A percentile compares a stretch with the other conserved stretches of the same genome.
phyloP scores from a whole-genome alignment of 306 rosid species.

The barrel medic (Medicago truncatula) region DNA sequence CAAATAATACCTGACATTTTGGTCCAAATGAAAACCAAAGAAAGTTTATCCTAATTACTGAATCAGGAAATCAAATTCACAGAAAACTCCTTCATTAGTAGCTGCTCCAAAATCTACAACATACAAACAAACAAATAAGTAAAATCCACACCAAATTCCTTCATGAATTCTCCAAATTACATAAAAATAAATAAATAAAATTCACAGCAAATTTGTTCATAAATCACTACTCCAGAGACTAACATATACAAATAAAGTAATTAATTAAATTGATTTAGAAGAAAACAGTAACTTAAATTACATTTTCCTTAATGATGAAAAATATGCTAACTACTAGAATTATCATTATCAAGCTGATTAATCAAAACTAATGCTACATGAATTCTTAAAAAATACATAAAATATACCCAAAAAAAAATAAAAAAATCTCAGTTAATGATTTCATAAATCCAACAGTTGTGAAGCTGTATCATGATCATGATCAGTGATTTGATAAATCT shows the following conservation, averaged over 20 bases:
- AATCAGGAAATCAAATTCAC: slow-evolving; percentile 41
- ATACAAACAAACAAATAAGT: neutral
- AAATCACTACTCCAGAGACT: too few species aligned
- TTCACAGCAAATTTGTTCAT: too few species aligned
- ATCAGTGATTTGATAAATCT: neutral
- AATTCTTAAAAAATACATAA: neutral
- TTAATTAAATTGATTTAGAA: slow-evolving; percentile 2
- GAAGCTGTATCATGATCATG: slow-evolving; percentile 1
- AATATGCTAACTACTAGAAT: neutral
- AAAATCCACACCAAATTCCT: slow-evolving; percentile 29
- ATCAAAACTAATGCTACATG: neutral
- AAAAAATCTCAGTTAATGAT: neutral
- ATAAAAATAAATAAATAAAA: neutral
- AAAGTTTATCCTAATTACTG: slow-evolving; percentile 31
- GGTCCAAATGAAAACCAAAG: slow-evolving; percentile 31
- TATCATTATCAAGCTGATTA: neutral
- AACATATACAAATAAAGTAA: neutral
- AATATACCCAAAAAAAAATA: too few species aligned
- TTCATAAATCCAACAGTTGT: neutral
- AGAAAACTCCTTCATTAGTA: slow-evolving; percentile 21
- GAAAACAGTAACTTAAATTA: neutral
- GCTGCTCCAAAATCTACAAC: slow-evolving; percentile 16
- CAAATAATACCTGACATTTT: slow-evolving; percentile 69
- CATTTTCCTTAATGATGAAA: slow-evolving; percentile 5
- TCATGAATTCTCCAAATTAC: neutral